Evolutionary conservation across 2,329 filamentous ascomycete species (phyloP), one percentile per base, ranked within the genome.

Genomic region (Cordyceps cateniannulata): DNA sequence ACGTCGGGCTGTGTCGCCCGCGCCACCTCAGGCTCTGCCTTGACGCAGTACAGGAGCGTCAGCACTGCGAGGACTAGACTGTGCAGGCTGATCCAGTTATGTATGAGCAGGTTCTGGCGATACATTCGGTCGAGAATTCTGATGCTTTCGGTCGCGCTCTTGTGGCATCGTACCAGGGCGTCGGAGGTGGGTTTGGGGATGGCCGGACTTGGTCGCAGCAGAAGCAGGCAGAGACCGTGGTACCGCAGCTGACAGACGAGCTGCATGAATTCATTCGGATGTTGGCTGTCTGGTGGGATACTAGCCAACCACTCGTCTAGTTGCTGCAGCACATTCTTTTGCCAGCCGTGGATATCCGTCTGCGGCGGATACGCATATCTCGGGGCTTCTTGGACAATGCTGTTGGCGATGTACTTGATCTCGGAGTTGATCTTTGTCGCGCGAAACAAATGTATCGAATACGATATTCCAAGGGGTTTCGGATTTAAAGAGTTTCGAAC

Each of bases 321-420:
- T 5, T 71, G 71, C 2, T 64, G 62, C 0, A 78, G 65, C 64
- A 81, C 76, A 8, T 71, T 72, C 1, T 63, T 67, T 57, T 82
- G 79, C 81, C 81, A 83, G 1, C 69, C 65, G 18, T 72, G 65
- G 3, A 81, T 75, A 49, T 81, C 73, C 8, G 72, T 69, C 1
- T 81, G 70, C 1, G 73, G 70, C 0, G 80, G 80, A 44, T 78
- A 81, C 0, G 80, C 77, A 57, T 82, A 83, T 7, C 68, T 68
- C 0, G 80, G 80, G 0, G 74, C 71, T 5, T 76, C 72, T 25
- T 76, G 72, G n/a, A 75, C 74, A 57, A 83, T 75, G 57, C 80
- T 82, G 59, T 83, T 81, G 40, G 80, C 76, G 3, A 83, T 73
- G 52, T 82, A 83, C 68, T 83, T 83, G n/a, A 83, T 82, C 65